Conservation (phyloP, 768 basidiomycete species). For the Amanita jacksonii region DNA sequence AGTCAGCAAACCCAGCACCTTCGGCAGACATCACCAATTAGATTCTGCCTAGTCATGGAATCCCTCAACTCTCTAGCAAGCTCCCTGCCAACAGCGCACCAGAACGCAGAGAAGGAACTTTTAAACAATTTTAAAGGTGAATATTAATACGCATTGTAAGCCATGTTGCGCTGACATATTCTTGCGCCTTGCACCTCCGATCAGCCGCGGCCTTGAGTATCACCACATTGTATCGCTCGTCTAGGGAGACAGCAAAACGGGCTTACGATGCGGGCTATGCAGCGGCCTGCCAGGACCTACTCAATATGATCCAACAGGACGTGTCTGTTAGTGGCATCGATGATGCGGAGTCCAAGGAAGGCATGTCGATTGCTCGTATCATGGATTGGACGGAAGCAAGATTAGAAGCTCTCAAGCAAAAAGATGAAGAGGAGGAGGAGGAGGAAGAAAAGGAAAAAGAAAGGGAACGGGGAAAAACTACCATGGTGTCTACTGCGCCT, state of each 20-base stretch:
- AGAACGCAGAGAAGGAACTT: conserved; percentile 75
- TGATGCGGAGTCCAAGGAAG: conserved; percentile 34
- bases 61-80: conserved; percentile 71
- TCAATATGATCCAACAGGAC: conserved; percentile 76
- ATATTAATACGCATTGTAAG: not conserved
- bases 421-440: conserved; percentile 78
- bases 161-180: not conserved
- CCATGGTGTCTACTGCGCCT: conserved; percentile 14
- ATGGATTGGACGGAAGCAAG: conserved; percentile 84
- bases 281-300: conserved; percentile 68
- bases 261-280: conserved; percentile 79
- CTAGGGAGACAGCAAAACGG: conserved; percentile 64
- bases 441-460: conserved; percentile 64
- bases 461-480: conserved; percentile 27
- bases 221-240: conserved; percentile 77
- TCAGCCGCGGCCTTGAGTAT: conserved; percentile 77
- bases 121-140: conserved; percentile 76
- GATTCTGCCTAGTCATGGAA: conserved; percentile 37
- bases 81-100: conserved; percentile 62
- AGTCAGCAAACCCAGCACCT: not conserved
- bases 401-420: conserved; percentile 61
- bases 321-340: conserved; percentile 53
- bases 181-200: not conserved
- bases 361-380: conserved; percentile 69
- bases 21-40: not conserved